A percentile compares a stretch with the other conserved stretches of the same genome.
These are phyloP conservation scores for Neonothopanus nambi DNA, from an alignment of 1,284 basidiomycete species.

Conservation along the genomic window DNA sequence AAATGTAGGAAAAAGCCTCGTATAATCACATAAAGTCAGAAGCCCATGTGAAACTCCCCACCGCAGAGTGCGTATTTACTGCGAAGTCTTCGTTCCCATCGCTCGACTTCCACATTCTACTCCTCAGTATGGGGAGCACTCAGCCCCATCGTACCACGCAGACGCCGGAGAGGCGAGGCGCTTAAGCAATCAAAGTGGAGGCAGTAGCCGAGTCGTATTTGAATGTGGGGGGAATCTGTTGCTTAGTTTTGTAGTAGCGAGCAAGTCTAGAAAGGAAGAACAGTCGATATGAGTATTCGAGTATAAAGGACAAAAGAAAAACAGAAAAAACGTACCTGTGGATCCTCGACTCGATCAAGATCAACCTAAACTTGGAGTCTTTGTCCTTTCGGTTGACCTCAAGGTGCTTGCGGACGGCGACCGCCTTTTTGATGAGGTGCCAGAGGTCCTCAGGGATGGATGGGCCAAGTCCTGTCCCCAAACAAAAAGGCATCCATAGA, in stretches of 20 bases:
- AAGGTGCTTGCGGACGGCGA: constrained; percentile 98
- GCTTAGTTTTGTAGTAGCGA: constrained; percentile 98
- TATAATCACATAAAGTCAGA: no score
- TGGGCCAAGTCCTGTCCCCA: constrained; percentile 89
- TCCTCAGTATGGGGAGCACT: not conserved
- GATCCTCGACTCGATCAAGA: constrained; percentile 98
- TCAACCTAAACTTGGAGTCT: constrained; percentile 97
- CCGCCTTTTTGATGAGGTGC: constrained; percentile 99
- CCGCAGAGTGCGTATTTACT: no score
- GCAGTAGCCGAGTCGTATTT: constrained; percentile 95
- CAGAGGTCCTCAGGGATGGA: constrained; percentile 99
- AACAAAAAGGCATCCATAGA: constrained; percentile 50
- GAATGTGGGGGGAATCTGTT: constrained; percentile 97
- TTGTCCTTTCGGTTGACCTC: constrained; percentile 99
- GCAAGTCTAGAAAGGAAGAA: constrained; percentile 44
- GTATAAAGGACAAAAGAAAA: constrained; percentile 29
- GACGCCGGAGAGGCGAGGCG: not conserved
- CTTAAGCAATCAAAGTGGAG: constrained; percentile 80
- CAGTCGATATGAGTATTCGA: not conserved
- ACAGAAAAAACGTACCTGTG: constrained; percentile 62
- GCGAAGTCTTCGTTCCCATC: no score
- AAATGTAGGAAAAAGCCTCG: no score
- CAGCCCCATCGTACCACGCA: no score
- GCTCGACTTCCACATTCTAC: no score
- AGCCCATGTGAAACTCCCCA: no score